Percentiles rank a stretch among this genome's conserved stretches.
Evolutionary conservation across 1,284 basidiomycete genomes (phyloP).

Genomic region (Melanopsichium pennsylvanicum): DNA sequence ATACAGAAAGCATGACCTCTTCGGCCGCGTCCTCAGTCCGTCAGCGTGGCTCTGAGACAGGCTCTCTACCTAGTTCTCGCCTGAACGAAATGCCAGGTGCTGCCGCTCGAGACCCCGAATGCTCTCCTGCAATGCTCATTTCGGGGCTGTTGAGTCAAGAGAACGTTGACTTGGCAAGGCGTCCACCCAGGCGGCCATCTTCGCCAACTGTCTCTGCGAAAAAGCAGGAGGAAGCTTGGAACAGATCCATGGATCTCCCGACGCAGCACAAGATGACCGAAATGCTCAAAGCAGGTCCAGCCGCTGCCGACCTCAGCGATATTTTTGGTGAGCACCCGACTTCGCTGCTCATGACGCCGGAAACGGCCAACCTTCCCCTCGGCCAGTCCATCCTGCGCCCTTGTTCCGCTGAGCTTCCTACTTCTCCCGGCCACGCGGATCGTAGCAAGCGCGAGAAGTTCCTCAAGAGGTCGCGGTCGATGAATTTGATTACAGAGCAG

Average conservation of each 20-base stretch:
- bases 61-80: not conserved
- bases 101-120: constrained; percentile 20
- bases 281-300: constrained; percentile 38
- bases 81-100: constrained; percentile 32
- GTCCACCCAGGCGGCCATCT: constrained; percentile 1
- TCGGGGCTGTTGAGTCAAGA: constrained; percentile 21
- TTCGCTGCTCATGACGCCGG: constrained; percentile 38
- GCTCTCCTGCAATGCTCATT: constrained; percentile 30
- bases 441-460: not conserved
- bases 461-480: constrained; percentile 11
- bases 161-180: constrained; percentile 6
- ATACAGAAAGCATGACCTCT: constrained; percentile 19
- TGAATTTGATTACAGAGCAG: not conserved
- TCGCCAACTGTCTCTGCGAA: constrained; percentile 13
- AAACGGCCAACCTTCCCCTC: constrained; percentile 21
- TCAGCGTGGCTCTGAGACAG: constrained; percentile 3
- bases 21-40: constrained; percentile 17
- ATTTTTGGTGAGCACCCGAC: constrained; percentile 42
- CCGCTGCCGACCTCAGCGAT: constrained; percentile 31
- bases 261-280: constrained; percentile 34
- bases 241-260: constrained; percentile 21
- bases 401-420: constrained; percentile 8
- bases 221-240: constrained; percentile 34
- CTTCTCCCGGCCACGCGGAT: not conserved
- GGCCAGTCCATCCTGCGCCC: constrained; percentile 25